Evolutionary conservation across 306 rosid genomes (phyloP).

Genomic region (Ormosia emarginata): DNA sequence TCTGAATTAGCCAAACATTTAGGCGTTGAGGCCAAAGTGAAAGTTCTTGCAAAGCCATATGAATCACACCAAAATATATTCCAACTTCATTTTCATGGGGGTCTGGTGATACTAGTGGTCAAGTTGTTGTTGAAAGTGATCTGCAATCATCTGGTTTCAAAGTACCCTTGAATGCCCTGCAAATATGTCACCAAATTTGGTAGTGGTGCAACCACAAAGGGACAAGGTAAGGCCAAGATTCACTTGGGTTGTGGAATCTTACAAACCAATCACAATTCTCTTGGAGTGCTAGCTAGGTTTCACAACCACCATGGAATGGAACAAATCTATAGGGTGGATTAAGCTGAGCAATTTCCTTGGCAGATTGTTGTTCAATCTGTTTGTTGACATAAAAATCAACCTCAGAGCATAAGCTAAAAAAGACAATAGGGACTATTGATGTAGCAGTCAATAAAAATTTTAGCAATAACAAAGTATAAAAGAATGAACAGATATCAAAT

Average conservation of each 20-base stretch:
- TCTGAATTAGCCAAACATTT: too few species aligned
- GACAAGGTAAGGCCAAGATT: too few species aligned
- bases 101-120: too few species aligned
- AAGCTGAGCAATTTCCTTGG: constrained; percentile 41
- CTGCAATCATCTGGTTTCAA: too few species aligned
- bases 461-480: not conserved
- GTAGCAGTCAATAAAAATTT: not conserved
- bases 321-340: constrained; percentile 53
- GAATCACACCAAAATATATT: not conserved
- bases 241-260: too few species aligned
- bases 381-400: not conserved
- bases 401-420: not conserved
- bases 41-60: not conserved
- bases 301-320: constrained; percentile 52
- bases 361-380: constrained; percentile 48
- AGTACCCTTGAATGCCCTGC: too few species aligned
- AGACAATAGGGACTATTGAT: not conserved
- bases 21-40: not conserved
- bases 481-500: constrained; percentile 42
- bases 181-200: too few species aligned
- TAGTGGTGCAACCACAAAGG: too few species aligned
- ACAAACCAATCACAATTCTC: too few species aligned
- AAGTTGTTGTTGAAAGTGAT: too few species aligned
- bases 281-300: constrained; percentile 36
- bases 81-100: too few species aligned